phyloP scores from a whole-genome alignment of 306 rosid species.

The Betula pendula region DNA sequence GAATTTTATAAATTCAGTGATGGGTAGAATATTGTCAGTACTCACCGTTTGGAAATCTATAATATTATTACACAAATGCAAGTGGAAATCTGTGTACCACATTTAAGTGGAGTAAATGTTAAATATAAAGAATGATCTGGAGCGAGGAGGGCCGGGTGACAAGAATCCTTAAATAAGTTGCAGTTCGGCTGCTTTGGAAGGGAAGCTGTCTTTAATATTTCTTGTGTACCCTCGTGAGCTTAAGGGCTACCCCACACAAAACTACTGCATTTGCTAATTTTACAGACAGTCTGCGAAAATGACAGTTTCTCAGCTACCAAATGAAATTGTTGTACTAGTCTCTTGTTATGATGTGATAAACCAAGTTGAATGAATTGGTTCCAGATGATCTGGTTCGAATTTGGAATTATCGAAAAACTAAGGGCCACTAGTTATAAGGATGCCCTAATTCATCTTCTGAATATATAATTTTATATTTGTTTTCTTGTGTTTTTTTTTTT shows the following conservation, averaged over 20 bases:
- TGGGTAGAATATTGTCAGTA: no score
- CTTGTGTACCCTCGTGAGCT: conserved; percentile 43
- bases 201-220: conserved; percentile 40
- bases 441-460: neutral
- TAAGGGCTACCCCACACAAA: conserved; percentile 18
- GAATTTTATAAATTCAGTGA: neutral
- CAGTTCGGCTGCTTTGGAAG: conserved; percentile 31
- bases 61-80: no score
- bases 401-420: neutral
- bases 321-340: neutral
- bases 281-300: neutral
- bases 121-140: conserved; percentile 10
- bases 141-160: conserved; percentile 24
- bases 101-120: conserved; percentile 34
- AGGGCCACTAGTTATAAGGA: neutral
- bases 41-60: no score
- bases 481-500: no score
- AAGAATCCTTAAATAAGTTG: conserved; percentile 41
- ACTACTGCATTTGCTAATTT: neutral
- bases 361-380: neutral
- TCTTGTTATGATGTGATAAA: neutral
- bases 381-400: neutral
- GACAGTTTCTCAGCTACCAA: neutral
- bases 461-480: no score
- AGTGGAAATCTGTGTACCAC: conserved; percentile 31